Evolutionary conservation across 495 filamentous ascomycete genomes (phyloP).

Genomic region (Penicillium waksmanii): DNA sequence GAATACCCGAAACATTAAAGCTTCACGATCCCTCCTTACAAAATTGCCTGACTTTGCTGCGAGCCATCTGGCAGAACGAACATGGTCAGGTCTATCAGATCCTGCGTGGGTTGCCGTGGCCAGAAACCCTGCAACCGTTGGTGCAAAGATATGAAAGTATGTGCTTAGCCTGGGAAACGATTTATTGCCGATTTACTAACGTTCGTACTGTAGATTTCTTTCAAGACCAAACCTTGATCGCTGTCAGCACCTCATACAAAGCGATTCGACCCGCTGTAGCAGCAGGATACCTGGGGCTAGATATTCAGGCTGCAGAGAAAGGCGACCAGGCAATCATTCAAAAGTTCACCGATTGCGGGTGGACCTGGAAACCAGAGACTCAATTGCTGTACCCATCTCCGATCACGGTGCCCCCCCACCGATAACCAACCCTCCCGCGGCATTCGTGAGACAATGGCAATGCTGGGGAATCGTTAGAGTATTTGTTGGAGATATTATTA

Average conservation of each 20-base stretch:
- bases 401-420: constrained; percentile 30
- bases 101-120: constrained; percentile 49
- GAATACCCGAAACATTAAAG: constrained; percentile 45
- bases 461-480: constrained; percentile 34
- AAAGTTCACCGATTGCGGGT: constrained; percentile 48
- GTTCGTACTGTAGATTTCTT: constrained; percentile 37
- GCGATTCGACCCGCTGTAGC: constrained; percentile 50
- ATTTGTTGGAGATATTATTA: background rate
- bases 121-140: constrained; percentile 40
- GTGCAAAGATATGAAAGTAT: constrained; percentile 49
- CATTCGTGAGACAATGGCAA: constrained; percentile 38
- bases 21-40: constrained; percentile 47
- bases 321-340: constrained; percentile 38
- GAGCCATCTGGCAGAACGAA: constrained; percentile 53
- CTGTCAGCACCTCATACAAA: constrained; percentile 53
- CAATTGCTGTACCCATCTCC: constrained; percentile 45
- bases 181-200: constrained; percentile 6
- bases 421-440: constrained; percentile 30
- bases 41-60: constrained; percentile 49
- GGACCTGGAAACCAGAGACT: constrained; percentile 48
- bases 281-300: constrained; percentile 52
- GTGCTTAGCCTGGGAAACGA: constrained; percentile 1
- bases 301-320: constrained; percentile 33
- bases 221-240: constrained; percentile 50
- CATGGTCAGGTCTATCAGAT: constrained; percentile 48